phyloP scores from a whole-genome alignment of 192 early-diverging fungal species.

The Rhizophagus sp. region DNA sequence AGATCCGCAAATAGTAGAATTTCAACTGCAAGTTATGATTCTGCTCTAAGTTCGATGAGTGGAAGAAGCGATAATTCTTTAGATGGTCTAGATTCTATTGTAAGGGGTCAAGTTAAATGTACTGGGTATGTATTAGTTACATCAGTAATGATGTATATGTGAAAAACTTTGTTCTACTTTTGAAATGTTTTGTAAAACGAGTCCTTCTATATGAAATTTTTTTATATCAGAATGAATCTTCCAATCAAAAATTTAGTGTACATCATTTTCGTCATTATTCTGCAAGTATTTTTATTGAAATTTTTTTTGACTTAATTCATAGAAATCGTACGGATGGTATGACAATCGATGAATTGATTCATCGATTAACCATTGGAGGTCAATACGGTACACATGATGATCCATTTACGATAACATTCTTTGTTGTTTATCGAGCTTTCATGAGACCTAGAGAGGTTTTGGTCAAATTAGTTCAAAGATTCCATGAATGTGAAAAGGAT shows the following conservation, averaged over 20 bases:
- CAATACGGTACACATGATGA: conserved; percentile 11
- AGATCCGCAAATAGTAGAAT: background rate
- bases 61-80: background rate
- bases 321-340: background rate
- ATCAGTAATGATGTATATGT: no score
- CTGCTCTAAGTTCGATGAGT: background rate
- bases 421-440: conserved; percentile 6
- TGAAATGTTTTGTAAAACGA: no score
- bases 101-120: background rate
- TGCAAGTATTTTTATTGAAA: background rate
- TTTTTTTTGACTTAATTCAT: background rate
- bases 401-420: conserved; percentile 22
- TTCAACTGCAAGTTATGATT: background rate
- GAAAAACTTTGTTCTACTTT: no score
- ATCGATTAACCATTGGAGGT: conserved; percentile 13
- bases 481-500: background rate
- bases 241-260: no score
- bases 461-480: conserved; percentile 8
- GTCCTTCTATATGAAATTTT: background rate
- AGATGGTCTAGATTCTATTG: background rate
- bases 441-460: conserved; percentile 25
- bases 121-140: background rate
- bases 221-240: background rate
- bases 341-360: conserved; percentile 16
- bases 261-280: no score